These are phyloP conservation scores for Ophiostoma angusticollis DNA, from an alignment of 2,329 filamentous ascomycete genomes.

Conservation along the genomic window DNA sequence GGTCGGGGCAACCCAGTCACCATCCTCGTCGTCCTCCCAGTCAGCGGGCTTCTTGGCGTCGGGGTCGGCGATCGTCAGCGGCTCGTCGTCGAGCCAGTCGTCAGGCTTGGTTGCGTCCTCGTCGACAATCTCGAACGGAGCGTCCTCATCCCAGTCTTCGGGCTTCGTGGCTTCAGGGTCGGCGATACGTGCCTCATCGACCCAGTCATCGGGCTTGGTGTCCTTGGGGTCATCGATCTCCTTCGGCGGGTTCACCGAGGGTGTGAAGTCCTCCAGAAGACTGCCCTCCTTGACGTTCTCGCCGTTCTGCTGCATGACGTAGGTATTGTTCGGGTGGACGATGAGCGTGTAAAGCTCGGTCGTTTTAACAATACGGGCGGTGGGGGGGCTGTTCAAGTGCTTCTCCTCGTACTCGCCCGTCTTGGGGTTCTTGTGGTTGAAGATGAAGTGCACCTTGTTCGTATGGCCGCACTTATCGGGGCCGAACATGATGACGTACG, in stretches of 20 bases:
- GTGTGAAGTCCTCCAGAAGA: conserved; percentile 85
- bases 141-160: conserved; percentile 98
- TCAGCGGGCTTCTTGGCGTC: conserved; percentile 96
- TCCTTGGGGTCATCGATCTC: conserved; percentile 95
- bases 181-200: conserved; percentile 80
- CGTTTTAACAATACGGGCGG: conserved; percentile 80
- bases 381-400: conserved; percentile 75
- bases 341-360: conserved; percentile 93
- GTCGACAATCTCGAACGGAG: conserved; percentile 90
- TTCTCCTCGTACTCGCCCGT: conserved; percentile 99
- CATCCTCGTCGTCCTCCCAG: conserved; percentile 99
- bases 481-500: conserved; percentile 99
- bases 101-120: conserved; percentile 83
- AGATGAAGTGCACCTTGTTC: conserved; percentile 98
- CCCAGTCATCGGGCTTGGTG: conserved; percentile 89
- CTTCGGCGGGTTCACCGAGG: conserved; percentile 82
- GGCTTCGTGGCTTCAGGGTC: conserved; percentile 94
- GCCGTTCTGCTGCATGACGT: conserved; percentile 82
- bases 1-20: conserved; percentile 85
- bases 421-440: conserved; percentile 99
- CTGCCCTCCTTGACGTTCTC: conserved; percentile 78
- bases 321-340: conserved; percentile 93
- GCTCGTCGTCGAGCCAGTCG: conserved; percentile 91
- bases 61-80: conserved; percentile 71
- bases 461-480: conserved; percentile 98